phyloP scores from a whole-genome alignment of 345 rosid species.

The Noccaea bulbosa region DNA sequence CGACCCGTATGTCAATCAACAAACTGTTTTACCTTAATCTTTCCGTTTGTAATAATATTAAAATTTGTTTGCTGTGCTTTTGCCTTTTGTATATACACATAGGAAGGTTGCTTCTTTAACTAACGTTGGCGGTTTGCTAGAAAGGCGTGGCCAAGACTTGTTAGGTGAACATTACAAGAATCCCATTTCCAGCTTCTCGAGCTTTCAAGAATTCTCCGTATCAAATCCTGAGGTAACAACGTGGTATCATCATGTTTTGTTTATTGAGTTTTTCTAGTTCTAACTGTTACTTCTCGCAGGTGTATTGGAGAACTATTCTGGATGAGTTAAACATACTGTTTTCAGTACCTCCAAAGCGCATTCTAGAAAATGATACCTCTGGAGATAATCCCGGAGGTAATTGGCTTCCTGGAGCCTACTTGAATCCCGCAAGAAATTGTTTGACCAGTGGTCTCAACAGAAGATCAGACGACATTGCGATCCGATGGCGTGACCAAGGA shows the following conservation, averaged over 20 bases:
- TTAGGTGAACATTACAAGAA: constrained; percentile 71
- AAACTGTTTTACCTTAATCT: not conserved
- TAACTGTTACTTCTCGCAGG: no score
- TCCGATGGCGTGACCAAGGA: constrained; percentile 90
- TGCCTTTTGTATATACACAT: constrained; percentile 2
- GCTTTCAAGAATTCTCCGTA: constrained; percentile 86
- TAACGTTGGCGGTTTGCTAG: constrained; percentile 73
- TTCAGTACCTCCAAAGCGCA: constrained; percentile 67
- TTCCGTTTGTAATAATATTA: not conserved
- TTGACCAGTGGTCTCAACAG: constrained; percentile 54
- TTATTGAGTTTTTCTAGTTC: no score
- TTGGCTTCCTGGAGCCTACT: constrained; percentile 91
- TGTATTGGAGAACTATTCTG: constrained; percentile 79
- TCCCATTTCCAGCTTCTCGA: constrained; percentile 80
- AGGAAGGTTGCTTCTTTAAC: constrained; percentile 67
- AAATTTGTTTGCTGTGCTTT: not conserved
- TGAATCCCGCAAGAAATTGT: constrained; percentile 83
- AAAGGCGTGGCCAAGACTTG: constrained; percentile 72
- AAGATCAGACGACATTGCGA: constrained; percentile 61
- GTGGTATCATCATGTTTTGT: not conserved
- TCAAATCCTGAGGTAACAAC: constrained; percentile 80
- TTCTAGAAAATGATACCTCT: constrained; percentile 50
- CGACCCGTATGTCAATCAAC: constrained; percentile 55
- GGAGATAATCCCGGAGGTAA: constrained; percentile 70
- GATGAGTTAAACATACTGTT: constrained; percentile 66